phyloP scores from a whole-genome alignment of 225 moss, liverwort and hornwort genomes.

The Marchantia paleacea region DNA sequence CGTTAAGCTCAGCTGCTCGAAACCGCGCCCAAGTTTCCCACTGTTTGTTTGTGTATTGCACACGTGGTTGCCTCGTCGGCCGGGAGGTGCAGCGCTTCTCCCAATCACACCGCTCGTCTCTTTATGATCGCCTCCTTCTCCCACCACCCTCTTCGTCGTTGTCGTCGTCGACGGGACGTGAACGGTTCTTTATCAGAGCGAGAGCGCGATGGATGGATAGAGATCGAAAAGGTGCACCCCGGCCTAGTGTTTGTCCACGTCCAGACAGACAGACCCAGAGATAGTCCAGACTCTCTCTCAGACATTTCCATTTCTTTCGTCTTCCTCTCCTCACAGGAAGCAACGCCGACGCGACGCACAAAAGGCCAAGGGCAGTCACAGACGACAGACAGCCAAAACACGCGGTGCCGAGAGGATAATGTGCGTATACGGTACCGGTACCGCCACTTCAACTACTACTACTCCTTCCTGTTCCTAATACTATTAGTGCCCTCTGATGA shows the following conservation, averaged over 20 bases:
- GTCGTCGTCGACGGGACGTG: background rate
- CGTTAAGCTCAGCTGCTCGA: slow-evolving; percentile 16
- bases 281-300: background rate
- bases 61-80: slow-evolving; percentile 10
- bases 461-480: no score
- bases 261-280: slow-evolving; percentile 4
- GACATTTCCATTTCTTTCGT: background rate
- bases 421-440: no score
- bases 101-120: slow-evolving; percentile 6
- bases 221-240: background rate
- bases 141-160: background rate
- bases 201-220: background rate
- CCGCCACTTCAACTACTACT: no score
- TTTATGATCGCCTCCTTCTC: background rate
- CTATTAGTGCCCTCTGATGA: no score
- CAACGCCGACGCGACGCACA: background rate
- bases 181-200: background rate
- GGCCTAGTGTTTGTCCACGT: background rate
- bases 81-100: slow-evolving; percentile 13
- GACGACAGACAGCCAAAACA: no score
- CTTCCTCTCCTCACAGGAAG: background rate
- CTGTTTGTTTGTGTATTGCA: slow-evolving; percentile 2
- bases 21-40: slow-evolving; percentile 1
- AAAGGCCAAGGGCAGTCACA: background rate
- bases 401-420: no score